Evolutionary conservation across 192 early-diverging fungal genomes (phyloP).

Genomic region (Entomortierella chlamydospora): DNA sequence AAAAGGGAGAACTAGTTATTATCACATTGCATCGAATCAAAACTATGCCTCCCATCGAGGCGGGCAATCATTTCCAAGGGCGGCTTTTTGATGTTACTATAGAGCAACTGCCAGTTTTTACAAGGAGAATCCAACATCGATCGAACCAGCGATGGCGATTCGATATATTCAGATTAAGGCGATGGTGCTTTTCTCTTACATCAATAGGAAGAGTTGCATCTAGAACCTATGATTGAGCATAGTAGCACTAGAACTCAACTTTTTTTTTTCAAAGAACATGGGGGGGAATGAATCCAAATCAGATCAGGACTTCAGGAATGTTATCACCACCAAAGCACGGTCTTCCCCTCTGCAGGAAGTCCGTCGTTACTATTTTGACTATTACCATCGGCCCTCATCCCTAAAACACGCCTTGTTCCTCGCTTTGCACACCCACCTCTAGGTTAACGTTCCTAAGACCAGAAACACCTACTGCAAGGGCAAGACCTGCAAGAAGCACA

Average conservation of each 20-base stretch:
- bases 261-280: too few species aligned
- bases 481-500: slow-evolving; percentile 98
- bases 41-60: too few species aligned
- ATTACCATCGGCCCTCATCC: not conserved
- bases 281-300: not conserved
- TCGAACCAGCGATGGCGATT: not conserved
- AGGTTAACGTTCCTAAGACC: slow-evolving; percentile 99
- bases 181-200: not conserved
- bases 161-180: too few species aligned
- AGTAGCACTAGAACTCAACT: too few species aligned
- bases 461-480: slow-evolving; percentile 99
- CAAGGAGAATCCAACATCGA: slow-evolving; percentile 17
- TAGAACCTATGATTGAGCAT: slow-evolving; percentile 5
- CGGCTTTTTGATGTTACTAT: too few species aligned
- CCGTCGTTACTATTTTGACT: too few species aligned
- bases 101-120: not conserved
- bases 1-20: not conserved
- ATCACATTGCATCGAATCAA: not conserved
- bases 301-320: too few species aligned
- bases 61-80: too few species aligned
- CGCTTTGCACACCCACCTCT: not conserved
- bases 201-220: not conserved
- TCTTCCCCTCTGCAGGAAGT: too few species aligned
- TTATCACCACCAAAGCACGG: too few species aligned
- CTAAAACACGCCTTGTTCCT: not conserved